These are phyloP conservation scores for Dothistroma pini DNA, from an alignment of 2,329 filamentous ascomycete genomes.

Conservation along the genomic window DNA sequence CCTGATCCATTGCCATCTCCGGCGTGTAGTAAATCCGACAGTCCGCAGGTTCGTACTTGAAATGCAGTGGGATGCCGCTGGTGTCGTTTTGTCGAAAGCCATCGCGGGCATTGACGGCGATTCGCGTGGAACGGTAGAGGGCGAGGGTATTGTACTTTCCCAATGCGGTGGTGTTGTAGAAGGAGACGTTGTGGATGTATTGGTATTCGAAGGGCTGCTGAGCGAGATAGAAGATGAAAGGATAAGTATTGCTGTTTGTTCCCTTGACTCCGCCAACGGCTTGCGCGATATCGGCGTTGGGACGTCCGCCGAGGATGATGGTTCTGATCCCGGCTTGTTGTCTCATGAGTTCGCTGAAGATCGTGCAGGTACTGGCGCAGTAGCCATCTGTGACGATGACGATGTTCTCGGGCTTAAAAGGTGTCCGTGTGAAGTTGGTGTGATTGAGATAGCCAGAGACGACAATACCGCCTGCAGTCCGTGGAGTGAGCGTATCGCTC, in stretches of 20 bases:
- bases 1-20: conserved; percentile 48
- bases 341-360: conserved; percentile 45
- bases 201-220: conserved; percentile 25
- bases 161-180: conserved; percentile 30
- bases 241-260: conserved; percentile 33
- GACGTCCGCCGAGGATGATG: conserved; percentile 43
- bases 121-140: conserved; percentile 22
- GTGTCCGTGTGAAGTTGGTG: conserved; percentile 45
- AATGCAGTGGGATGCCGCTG: conserved; percentile 47
- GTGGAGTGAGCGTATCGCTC: conserved; percentile 41
- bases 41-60: conserved; percentile 47
- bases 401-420: conserved; percentile 57
- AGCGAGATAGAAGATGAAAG: conserved; percentile 23
- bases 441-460: conserved; percentile 51
- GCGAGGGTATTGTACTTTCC: conserved; percentile 29
- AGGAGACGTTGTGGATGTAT: conserved; percentile 22
- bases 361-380: conserved; percentile 47
- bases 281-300: conserved; percentile 42
- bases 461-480: conserved; percentile 36
- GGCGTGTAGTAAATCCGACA: conserved; percentile 53
- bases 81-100: conserved; percentile 34
- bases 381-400: conserved; percentile 48
- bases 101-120: conserved; percentile 32
- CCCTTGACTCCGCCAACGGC: conserved; percentile 46
- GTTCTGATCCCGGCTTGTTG: conserved; percentile 44